Evolutionary conservation across 164 flowering plant genomes (phyloP).

Genomic region (Saururus chinensis): DNA sequence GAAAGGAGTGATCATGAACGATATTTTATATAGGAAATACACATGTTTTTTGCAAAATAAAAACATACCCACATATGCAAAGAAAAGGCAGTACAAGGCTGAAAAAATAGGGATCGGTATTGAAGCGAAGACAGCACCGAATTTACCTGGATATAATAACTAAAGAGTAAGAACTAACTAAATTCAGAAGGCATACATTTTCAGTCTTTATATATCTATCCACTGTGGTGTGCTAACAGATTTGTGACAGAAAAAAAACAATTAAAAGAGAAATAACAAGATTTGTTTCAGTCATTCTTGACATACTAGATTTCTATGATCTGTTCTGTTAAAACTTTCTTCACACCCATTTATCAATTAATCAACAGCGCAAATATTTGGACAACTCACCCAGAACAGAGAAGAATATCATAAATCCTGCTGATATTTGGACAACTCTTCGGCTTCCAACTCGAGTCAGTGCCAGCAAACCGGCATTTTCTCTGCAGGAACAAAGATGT

Average conservation of each 20-base stretch:
- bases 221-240: no score
- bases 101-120: constrained; percentile 84
- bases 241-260: no score
- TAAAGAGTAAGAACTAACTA: neutral
- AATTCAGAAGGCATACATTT: no score
- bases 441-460: constrained; percentile 94
- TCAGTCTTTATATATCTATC: no score
- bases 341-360: neutral
- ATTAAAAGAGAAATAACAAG: no score
- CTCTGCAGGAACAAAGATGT: constrained; percentile 30
- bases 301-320: neutral
- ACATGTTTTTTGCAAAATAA: neutral
- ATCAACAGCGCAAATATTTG: neutral
- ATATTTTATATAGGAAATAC: neutral
- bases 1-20: neutral
- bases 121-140: constrained; percentile 95
- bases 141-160: constrained; percentile 56
- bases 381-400: constrained; percentile 70
- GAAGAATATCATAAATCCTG: constrained; percentile 97
- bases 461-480: constrained; percentile 90
- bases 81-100: constrained; percentile 89
- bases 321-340: no score
- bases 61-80: constrained; percentile 86
- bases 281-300: no score
- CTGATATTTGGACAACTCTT: constrained; percentile 94